phyloP scores from a whole-genome alignment of 768 basidiomycete genomes.

The Coprinellus micaceus region DNA sequence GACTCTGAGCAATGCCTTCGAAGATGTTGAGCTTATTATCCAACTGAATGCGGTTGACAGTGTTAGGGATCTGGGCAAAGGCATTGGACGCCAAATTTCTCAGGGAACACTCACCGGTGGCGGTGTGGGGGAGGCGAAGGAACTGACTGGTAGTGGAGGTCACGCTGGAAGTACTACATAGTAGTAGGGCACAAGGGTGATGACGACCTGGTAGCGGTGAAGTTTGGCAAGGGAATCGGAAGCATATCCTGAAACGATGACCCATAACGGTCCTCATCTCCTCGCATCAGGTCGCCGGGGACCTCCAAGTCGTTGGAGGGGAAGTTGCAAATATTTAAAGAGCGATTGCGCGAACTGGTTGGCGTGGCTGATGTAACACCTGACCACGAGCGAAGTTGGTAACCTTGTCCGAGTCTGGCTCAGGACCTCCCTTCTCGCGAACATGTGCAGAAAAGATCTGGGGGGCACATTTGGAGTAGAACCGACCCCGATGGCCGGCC shows the following conservation, averaged over 20 bases:
- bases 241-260: slow-evolving; percentile 69
- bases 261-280: slow-evolving; percentile 65
- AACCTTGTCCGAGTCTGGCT: slow-evolving; percentile 42
- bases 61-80: slow-evolving; percentile 98
- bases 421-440: slow-evolving; percentile 24
- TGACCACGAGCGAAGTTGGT: slow-evolving; percentile 58
- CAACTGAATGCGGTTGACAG: slow-evolving; percentile 84
- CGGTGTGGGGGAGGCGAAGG: slow-evolving; percentile 48
- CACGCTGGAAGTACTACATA: too few species aligned
- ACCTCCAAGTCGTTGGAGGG: slow-evolving; percentile 86
- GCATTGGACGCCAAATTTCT: slow-evolving; percentile 93
- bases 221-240: slow-evolving; percentile 86
- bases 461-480: slow-evolving; percentile 92
- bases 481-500: slow-evolving; percentile 50
- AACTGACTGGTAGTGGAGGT: too few species aligned
- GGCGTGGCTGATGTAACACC: slow-evolving; percentile 85
- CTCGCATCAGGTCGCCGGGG: slow-evolving; percentile 44
- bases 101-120: slow-evolving; percentile 45
- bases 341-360: slow-evolving; percentile 95
- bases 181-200: slow-evolving; percentile 90
- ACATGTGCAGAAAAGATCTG: slow-evolving; percentile 82
- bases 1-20: slow-evolving; percentile 73
- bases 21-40: slow-evolving; percentile 88
- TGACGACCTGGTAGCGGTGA: slow-evolving; percentile 84
- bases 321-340: slow-evolving; percentile 90